These are phyloP conservation scores for Xylaria sp. DNA, from an alignment of 2,329 filamentous ascomycete genomes.

Conservation along the genomic window DNA sequence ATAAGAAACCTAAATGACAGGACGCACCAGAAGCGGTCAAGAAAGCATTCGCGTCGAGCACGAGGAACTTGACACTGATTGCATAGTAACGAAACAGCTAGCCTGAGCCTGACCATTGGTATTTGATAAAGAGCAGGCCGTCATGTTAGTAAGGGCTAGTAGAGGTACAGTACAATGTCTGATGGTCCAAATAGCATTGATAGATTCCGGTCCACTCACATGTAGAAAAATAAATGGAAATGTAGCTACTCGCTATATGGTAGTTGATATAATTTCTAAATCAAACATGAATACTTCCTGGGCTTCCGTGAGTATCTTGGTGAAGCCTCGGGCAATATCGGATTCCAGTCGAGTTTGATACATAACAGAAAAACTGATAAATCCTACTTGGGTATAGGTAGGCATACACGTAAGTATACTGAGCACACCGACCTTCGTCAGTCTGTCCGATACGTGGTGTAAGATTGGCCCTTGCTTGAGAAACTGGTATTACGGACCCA, in stretches of 20 bases:
- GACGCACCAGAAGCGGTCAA: constrained; percentile 26
- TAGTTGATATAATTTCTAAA: not conserved
- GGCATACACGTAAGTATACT: not conserved
- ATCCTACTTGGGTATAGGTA: too few species aligned
- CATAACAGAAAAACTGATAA: not conserved
- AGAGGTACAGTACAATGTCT: not conserved
- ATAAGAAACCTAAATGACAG: constrained; percentile 1
- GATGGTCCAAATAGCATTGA: not conserved
- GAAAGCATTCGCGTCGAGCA: constrained; percentile 13
- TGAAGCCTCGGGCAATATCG: not conserved
- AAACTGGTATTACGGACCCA: constrained; percentile 5
- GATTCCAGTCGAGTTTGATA: not conserved
- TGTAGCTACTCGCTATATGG: not conserved
- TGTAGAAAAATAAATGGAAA: not conserved
- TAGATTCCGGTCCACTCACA: not conserved
- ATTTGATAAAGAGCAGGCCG: not conserved
- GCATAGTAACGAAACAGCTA: constrained; percentile 7
- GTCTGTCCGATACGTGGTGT: not conserved
- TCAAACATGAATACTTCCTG: not conserved
- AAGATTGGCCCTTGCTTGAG: not conserved
- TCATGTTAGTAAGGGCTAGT: constrained; percentile 5
- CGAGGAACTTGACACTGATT: constrained; percentile 9
- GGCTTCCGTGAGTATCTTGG: not conserved
- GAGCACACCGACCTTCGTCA: constrained; percentile 5
- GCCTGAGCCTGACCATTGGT: not conserved